These are phyloP conservation scores for Caloboletus inedulis DNA, from an alignment of 1,284 basidiomycete species.

Conservation along the genomic window DNA sequence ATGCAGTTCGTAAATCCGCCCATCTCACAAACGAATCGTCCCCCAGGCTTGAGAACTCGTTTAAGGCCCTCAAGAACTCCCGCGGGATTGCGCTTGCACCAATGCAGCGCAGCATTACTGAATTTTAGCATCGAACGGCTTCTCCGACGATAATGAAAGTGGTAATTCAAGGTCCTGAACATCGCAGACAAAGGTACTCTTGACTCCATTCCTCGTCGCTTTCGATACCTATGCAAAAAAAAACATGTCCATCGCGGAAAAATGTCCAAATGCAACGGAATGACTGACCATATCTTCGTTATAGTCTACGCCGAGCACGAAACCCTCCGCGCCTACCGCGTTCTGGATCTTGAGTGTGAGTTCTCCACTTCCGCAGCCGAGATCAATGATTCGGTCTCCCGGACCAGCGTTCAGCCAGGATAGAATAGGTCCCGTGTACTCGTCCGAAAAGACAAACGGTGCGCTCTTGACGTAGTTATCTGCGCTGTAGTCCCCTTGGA, in stretches of 20 bases:
- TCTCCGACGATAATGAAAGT: constrained; percentile 17
- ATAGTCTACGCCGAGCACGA: constrained; percentile 66
- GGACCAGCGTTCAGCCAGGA: constrained; percentile 57
- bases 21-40: constrained; percentile 72
- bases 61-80: constrained; percentile 62
- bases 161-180: constrained; percentile 46
- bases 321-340: constrained; percentile 51
- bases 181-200: constrained; percentile 48
- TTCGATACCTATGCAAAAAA: constrained; percentile 50
- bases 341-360: constrained; percentile 58
- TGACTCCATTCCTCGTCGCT: constrained; percentile 49
- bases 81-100: constrained; percentile 74
- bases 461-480: constrained; percentile 55
- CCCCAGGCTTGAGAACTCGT: constrained; percentile 62
- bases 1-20: constrained; percentile 73
- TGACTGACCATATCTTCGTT: constrained; percentile 68
- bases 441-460: constrained; percentile 72
- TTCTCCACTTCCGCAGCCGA: constrained; percentile 83
- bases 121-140: constrained; percentile 64
- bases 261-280: not conserved
- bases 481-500: constrained; percentile 44
- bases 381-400: constrained; percentile 71
- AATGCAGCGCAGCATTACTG: constrained; percentile 77
- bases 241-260: not conserved
- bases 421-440: constrained; percentile 60